A percentile compares a stretch with the other conserved stretches of the same genome.
phyloP scores from a whole-genome alignment of 2,329 filamentous ascomycete species.

The Chalara sp. region DNA sequence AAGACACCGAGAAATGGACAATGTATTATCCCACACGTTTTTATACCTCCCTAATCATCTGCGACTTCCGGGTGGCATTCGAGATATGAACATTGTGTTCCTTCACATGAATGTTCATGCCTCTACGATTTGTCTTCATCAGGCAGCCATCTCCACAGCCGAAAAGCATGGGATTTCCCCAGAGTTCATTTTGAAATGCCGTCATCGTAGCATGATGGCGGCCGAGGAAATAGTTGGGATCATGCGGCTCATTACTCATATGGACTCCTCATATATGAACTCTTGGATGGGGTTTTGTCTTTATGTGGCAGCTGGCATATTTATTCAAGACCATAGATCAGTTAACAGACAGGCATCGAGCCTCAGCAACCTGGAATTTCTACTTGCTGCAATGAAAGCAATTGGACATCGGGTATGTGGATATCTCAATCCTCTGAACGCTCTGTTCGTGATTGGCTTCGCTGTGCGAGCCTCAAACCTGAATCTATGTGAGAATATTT shows the following conservation, averaged over 20 bases:
- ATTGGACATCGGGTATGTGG: constrained; percentile 49
- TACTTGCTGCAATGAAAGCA: constrained; percentile 71
- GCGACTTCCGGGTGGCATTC: constrained; percentile 61
- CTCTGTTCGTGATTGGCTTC: too few relatives aligned
- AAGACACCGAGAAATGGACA: constrained; percentile 76
- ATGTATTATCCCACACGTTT: constrained; percentile 68
- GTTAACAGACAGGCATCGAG: constrained; percentile 12
- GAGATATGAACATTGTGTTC: constrained; percentile 69
- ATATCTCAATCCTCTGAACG: too few relatives aligned
- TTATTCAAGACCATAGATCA: constrained; percentile 64
- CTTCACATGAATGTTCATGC: constrained; percentile 86
- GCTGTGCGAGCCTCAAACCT: too few relatives aligned
- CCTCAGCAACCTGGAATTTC: constrained; percentile 58
- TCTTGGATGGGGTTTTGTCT: constrained; percentile 76
- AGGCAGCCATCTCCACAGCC: constrained; percentile 78
- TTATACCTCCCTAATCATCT: constrained; percentile 72
- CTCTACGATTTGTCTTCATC: constrained; percentile 80
- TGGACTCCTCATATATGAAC: constrained; percentile 64
- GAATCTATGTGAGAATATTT: too few relatives aligned
- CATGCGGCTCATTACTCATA: constrained; percentile 70
- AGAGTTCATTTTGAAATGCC: constrained; percentile 61
- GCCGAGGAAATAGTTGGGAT: constrained; percentile 81
- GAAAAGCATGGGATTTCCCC: constrained; percentile 62
- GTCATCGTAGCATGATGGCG: constrained; percentile 67
- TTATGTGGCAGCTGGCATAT: constrained; percentile 79